Evolutionary conservation across 202 grass and related monocot genomes (phyloP).

Genomic region (Setaria italica): DNA sequence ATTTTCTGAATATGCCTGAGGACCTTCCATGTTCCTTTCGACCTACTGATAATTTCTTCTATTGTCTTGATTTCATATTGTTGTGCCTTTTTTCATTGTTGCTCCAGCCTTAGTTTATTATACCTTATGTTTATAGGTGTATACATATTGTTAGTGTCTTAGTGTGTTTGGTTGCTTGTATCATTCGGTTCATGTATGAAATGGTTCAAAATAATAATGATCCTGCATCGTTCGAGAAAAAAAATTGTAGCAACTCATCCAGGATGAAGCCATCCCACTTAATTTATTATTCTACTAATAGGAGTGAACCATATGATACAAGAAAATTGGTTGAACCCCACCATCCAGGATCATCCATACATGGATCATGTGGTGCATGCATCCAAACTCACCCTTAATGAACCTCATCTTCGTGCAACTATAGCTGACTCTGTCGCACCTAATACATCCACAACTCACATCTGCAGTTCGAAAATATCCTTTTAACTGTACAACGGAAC

Average conservation of each 20-base stretch:
- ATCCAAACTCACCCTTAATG: neutral
- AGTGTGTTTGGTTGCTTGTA: neutral
- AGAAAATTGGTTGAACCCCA: no score
- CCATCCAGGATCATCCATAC: no score
- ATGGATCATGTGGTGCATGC: no score
- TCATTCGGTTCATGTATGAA: no score
- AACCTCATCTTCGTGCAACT: constrained; percentile 31
- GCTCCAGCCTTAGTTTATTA: neutral
- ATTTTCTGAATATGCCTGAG: constrained; percentile 34
- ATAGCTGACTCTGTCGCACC: neutral
- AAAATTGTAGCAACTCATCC: no score
- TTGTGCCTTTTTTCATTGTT: constrained; percentile 14
- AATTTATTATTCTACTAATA: no score
- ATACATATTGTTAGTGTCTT: constrained; percentile 16
- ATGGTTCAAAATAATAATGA: no score
- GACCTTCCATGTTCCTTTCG: constrained; percentile 22
- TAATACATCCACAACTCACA: constrained; percentile 32
- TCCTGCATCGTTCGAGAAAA: no score
- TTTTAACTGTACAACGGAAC: neutral
- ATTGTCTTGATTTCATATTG: constrained; percentile 4
- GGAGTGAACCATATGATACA: no score
- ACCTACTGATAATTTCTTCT: neutral
- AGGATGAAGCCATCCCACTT: no score
- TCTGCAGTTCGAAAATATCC: neutral
- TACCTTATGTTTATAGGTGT: constrained; percentile 29